Evolutionary conservation across 2,329 filamentous ascomycete species (phyloP).

Genomic region (Biscogniauxia marginata): DNA sequence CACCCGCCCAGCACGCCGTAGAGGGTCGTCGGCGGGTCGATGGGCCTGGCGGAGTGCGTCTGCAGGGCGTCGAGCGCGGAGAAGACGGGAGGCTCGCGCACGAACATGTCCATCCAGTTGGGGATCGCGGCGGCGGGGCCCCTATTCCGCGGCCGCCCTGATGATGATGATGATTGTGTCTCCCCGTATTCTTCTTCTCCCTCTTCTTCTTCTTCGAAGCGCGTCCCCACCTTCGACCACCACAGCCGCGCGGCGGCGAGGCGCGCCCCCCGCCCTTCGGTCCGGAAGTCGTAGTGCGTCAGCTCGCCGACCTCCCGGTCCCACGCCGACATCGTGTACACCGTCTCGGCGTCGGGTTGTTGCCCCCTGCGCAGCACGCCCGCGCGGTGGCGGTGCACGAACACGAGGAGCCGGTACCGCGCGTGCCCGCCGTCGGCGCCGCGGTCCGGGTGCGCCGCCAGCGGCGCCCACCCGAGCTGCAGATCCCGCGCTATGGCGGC

Average conservation of each 20-base stretch:
- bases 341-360: neutral
- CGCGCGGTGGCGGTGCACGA: neutral
- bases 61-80: neutral
- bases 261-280: neutral
- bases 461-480: neutral
- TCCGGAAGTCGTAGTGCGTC: neutral
- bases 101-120: no score
- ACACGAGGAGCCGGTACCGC: neutral
- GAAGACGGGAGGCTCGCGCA: no score
- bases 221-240: neutral
- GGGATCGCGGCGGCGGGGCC: no score
- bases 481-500: neutral
- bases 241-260: neutral
- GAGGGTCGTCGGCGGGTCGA: neutral
- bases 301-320: neutral
- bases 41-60: neutral
- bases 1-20: neutral
- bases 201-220: neutral
- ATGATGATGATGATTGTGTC: no score
- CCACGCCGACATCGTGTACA: neutral
- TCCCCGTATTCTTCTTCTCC: no score
- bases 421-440: neutral
- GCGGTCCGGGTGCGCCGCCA: neutral
- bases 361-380: neutral
- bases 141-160: no score